Evolutionary conservation across 1,284 basidiomycete species (phyloP).

Genomic region (Schizopora paradoxa): DNA sequence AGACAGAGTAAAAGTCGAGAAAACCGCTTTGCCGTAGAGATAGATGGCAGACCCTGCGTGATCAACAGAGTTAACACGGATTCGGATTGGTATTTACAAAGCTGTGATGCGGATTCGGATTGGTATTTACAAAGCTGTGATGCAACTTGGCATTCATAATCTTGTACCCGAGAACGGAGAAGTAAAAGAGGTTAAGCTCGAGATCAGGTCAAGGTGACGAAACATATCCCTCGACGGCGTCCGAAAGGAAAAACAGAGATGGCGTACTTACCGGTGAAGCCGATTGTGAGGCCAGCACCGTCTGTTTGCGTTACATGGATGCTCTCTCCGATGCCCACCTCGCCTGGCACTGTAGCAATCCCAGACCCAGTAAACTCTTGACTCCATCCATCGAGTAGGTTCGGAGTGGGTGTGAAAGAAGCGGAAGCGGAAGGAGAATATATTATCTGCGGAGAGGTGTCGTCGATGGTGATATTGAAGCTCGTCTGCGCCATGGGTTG

Average conservation of each 20-base stretch:
- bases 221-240: neutral
- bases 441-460: constrained; percentile 57
- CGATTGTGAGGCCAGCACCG: constrained; percentile 48
- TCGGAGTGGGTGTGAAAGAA: constrained; percentile 36
- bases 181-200: neutral
- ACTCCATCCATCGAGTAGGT: constrained; percentile 56
- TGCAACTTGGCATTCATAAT: constrained; percentile 2
- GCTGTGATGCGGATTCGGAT: neutral
- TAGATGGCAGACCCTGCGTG: constrained; percentile 33
- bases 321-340: constrained; percentile 49
- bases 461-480: constrained; percentile 52
- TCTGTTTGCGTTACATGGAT: constrained; percentile 54
- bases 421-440: constrained; percentile 59
- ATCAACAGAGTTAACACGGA: neutral
- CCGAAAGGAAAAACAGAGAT: constrained; percentile 1
- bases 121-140: constrained; percentile 14
- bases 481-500: constrained; percentile 13
- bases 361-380: constrained; percentile 49
- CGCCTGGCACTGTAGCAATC: constrained; percentile 38
- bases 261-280: constrained; percentile 52
- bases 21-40: constrained; percentile 46
- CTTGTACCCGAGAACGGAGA: neutral
- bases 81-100: neutral
- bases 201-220: neutral
- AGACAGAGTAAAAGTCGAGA: constrained; percentile 16